Evolutionary conservation across 805 yeast genomes (phyloP).

Genomic region (Geotrichum ghanense): DNA sequence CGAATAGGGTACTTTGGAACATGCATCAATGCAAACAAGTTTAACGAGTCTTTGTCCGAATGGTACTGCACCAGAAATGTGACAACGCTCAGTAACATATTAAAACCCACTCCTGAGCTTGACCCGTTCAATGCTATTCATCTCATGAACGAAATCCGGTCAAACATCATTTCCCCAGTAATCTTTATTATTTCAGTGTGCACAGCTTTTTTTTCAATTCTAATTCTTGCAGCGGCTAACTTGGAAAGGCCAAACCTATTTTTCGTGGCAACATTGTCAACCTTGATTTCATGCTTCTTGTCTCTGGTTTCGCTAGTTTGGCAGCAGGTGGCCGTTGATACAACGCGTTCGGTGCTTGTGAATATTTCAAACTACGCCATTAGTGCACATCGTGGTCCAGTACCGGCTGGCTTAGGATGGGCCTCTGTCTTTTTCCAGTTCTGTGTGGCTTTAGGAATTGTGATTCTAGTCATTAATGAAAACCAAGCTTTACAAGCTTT

Average conservation of each 20-base stretch:
- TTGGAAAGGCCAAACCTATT: constrained; percentile 7
- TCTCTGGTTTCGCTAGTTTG: constrained; percentile 14
- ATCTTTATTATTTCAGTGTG: constrained; percentile 11
- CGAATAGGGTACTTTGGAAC: constrained; percentile 15
- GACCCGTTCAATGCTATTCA: constrained; percentile 16
- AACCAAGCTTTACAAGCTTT: not conserved
- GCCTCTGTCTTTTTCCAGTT: constrained; percentile 8
- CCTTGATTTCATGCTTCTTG: constrained; percentile 9
- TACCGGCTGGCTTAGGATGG: constrained; percentile 17
- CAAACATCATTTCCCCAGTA: constrained; percentile 10
- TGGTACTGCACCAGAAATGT: constrained; percentile 14
- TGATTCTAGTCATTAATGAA: not conserved
- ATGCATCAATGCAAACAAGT: constrained; percentile 8
- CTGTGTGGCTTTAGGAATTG: not conserved
- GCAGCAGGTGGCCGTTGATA: constrained; percentile 13
- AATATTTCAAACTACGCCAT: constrained; percentile 8
- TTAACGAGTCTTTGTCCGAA: constrained; percentile 1
- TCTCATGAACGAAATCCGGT: constrained; percentile 9
- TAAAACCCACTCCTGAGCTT: constrained; percentile 6
- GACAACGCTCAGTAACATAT: constrained; percentile 4
- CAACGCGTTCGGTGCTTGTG: constrained; percentile 2
- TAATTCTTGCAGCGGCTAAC: constrained; percentile 7
- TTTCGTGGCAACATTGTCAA: constrained; percentile 8
- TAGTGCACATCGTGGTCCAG: constrained; percentile 8
- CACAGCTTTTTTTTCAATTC: constrained; percentile 8